Evolutionary conservation across 192 early-diverging fungal species (phyloP).

Genomic region (Jimgerdemannia flammicorona): DNA sequence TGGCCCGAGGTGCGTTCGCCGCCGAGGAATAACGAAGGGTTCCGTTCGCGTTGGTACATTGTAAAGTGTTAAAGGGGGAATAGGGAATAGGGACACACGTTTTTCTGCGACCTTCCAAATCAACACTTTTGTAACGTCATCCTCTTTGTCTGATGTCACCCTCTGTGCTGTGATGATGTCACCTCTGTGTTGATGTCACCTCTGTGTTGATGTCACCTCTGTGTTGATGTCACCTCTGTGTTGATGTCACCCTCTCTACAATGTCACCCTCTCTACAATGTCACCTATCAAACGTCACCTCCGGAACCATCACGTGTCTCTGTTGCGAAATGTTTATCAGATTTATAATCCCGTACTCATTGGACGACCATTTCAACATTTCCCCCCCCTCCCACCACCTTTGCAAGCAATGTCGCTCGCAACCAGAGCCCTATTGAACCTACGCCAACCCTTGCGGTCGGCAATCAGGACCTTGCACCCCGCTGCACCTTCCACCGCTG

Average conservation of each 20-base stretch:
- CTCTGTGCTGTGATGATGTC: too few relatives aligned
- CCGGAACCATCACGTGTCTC: too few relatives aligned
- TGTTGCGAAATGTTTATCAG: too few relatives aligned
- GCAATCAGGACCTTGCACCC: not conserved
- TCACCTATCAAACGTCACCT: too few relatives aligned
- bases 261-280: too few relatives aligned
- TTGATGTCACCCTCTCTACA: too few relatives aligned
- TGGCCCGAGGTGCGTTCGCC: conserved; percentile 88
- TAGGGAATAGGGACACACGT: not conserved
- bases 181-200: too few relatives aligned
- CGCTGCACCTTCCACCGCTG: not conserved
- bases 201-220: too few relatives aligned
- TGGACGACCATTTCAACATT: too few relatives aligned
- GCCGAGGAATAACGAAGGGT: conserved; percentile 69
- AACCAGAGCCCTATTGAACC: not conserved
- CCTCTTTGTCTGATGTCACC: too few relatives aligned
- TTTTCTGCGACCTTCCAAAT: not conserved
- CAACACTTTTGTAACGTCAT: not conserved
- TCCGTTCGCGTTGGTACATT: conserved; percentile 46
- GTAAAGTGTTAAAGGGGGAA: not conserved
- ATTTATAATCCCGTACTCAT: too few relatives aligned
- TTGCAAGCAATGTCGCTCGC: not conserved
- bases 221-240: too few relatives aligned
- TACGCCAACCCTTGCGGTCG: not conserved
- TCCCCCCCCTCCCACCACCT: not conserved